phyloP scores from a whole-genome alignment of 2,329 filamentous ascomycete species.

The Stagonosporopsis cucurbitacearum region DNA sequence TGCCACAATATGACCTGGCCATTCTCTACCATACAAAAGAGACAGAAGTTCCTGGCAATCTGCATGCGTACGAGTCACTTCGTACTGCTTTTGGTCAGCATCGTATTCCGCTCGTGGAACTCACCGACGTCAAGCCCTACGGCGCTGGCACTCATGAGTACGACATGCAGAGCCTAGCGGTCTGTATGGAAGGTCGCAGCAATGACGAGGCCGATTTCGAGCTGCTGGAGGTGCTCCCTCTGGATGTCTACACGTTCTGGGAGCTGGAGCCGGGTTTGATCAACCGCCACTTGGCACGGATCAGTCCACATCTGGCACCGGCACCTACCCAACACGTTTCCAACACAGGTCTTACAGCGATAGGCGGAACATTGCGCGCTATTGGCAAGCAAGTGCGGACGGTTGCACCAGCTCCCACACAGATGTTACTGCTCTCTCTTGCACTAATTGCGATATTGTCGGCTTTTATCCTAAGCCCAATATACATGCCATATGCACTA shows the following conservation, averaged over 20 bases:
- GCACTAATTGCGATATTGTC: slow-evolving; percentile 28
- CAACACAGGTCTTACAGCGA: slow-evolving; percentile 8
- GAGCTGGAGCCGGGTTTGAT: slow-evolving; percentile 45
- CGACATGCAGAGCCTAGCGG: slow-evolving; percentile 31
- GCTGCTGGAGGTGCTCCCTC: slow-evolving; percentile 40
- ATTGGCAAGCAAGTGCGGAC: slow-evolving; percentile 20
- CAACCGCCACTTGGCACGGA: slow-evolving; percentile 47
- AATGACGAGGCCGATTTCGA: slow-evolving; percentile 30
- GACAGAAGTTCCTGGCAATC: slow-evolving; percentile 16
- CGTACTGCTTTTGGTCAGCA: slow-evolving; percentile 33
- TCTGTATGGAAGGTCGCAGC: slow-evolving; percentile 42
- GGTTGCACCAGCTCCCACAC: slow-evolving; percentile 4
- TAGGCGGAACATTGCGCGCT: slow-evolving; percentile 11
- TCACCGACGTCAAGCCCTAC: slow-evolving; percentile 39
- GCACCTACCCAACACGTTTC: slow-evolving; percentile 1
- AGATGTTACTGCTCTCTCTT: slow-evolving; percentile 17
- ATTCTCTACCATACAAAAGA: slow-evolving; percentile 38
- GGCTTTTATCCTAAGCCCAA: slow-evolving; percentile 23
- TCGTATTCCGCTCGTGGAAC: slow-evolving; percentile 40
- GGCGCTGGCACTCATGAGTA: slow-evolving; percentile 29
- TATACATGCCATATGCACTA: slow-evolving; percentile 18
- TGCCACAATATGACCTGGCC: slow-evolving; percentile 37
- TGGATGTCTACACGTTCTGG: slow-evolving; percentile 43
- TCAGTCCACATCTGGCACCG: slow-evolving; percentile 34
- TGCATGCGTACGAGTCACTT: slow-evolving; percentile 29